Base-by-base conservation (phyloP, 768 basidiomycete species). In the Hydnomerulius pinastri region DNA sequence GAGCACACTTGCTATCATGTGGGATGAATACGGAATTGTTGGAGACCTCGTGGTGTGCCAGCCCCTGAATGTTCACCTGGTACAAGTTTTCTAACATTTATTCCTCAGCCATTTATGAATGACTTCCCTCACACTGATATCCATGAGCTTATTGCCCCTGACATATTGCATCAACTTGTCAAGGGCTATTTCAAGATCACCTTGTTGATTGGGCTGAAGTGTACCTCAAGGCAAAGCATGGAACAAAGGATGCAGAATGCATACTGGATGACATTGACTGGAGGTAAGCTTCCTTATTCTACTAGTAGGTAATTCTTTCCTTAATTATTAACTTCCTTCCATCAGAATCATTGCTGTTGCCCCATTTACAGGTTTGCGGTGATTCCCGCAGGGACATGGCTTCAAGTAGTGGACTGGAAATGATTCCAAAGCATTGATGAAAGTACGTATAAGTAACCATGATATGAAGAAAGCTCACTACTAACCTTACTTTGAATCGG, bases 401-500 rank as follows among this genome's bases (percentile, higher is more conserved):
- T 71, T 71, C 40, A 65, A 66, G 23, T 69, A 71, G 39, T 72
- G 71, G 71, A 72, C 68, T 0, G 70, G 68, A 7, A 61, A 71
- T 43, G 66, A 73, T 38, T 73, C 68, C 2, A 73, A 73, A 32
- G 69, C 62, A 0, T 52, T 71, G 10, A 71, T 71, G 68, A 71
- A 71, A 62, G 69, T 69, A 25, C 25, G 35, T n/a, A n/a, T n/a
- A n/a, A 43, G 17, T 33, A 2, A 15, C 17, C 17, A 29, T 17
- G 17, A 15, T 33, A 15, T 17, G 6, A n/a, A n/a, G n/a, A n/a
- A n/a, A n/a, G 8, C 33, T 17, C 17, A n/a, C 33, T 8, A 33
- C 15, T 4, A 67, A 21, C 27, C n/a, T n/a, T n/a, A 2, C 17
- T 6, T 17, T n/a, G n/a, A n/a, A n/a, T n/a, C n/a, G n/a, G n/a